phyloP scores from a whole-genome alignment of 768 basidiomycete species.

The Hypholoma fasciculare region DNA sequence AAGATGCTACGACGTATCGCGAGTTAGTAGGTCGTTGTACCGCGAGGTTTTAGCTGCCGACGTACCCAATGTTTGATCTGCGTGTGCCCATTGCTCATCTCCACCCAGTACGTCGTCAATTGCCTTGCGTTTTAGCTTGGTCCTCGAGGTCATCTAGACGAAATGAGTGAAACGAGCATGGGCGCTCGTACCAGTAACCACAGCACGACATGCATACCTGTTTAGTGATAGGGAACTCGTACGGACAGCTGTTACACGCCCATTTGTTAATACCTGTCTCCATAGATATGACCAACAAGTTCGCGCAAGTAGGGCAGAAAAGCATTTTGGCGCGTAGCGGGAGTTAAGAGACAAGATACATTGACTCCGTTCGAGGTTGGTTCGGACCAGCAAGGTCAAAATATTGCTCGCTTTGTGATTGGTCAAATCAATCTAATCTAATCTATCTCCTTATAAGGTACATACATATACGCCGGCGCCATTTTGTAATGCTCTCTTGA shows the following conservation, averaged over 20 bases:
- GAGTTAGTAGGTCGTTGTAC: neutral
- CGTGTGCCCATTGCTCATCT: conserved; percentile 92
- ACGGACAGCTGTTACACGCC: conserved; percentile 92
- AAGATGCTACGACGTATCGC: conserved; percentile 38
- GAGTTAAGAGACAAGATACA: no score
- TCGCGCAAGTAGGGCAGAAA: conserved; percentile 94
- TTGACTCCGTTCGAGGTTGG: neutral
- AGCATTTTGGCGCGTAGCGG: conserved; percentile 51
- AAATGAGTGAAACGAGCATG: neutral
- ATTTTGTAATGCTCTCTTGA: no score
- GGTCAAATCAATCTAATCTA: conserved; percentile 11
- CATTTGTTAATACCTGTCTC: conserved; percentile 88
- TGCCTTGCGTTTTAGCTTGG: conserved; percentile 81
- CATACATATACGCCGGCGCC: neutral
- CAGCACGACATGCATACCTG: conserved; percentile 46
- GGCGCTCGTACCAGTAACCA: neutral
- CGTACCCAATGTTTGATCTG: conserved; percentile 80
- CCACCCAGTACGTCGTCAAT: conserved; percentile 97
- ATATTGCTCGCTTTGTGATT: neutral
- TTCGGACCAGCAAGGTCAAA: neutral
- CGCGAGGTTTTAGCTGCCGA: neutral
- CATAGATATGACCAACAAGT: conserved; percentile 76
- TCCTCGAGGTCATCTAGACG: conserved; percentile 86
- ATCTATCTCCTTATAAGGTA: neutral
- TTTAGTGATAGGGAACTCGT: conserved; percentile 90